Percentiles rank a stretch among this genome's conserved stretches.
Evolutionary conservation across 345 rosid species (phyloP).

Genomic region (Kandelia obovata): DNA sequence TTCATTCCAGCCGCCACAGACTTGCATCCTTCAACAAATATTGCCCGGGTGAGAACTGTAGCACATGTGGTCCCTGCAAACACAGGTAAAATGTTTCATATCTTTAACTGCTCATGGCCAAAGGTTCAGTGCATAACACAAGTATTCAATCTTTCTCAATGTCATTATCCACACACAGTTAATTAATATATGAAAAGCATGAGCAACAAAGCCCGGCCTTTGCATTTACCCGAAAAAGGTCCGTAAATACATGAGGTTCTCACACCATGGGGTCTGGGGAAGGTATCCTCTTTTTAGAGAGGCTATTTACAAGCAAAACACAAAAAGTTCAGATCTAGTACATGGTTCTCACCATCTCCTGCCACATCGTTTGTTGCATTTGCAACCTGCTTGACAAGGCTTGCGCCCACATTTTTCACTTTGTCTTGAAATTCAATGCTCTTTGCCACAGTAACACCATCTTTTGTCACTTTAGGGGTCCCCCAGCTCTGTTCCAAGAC

Average conservation of each 20-base stretch:
- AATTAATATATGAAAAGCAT: too few relatives aligned
- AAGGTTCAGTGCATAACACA: not conserved
- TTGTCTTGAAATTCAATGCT: constrained; percentile 25
- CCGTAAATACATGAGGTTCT: too few relatives aligned
- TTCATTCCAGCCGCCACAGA: constrained; percentile 34
- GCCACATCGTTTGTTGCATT: constrained; percentile 32
- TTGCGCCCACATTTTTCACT: constrained; percentile 27
- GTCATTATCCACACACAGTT: too few relatives aligned
- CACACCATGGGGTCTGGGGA: too few relatives aligned
- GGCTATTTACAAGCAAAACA: not conserved
- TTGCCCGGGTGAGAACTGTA: constrained; percentile 24
- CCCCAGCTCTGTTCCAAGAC: constrained; percentile 29
- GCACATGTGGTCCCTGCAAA: constrained; percentile 32
- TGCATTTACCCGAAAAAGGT: too few relatives aligned
- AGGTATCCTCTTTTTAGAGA: too few relatives aligned
- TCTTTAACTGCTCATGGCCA: not conserved
- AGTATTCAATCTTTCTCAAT: too few relatives aligned
- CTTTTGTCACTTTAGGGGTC: constrained; percentile 30
- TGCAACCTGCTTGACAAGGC: constrained; percentile 33
- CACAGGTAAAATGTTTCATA: not conserved
- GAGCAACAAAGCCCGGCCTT: too few relatives aligned
- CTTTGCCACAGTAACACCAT: constrained; percentile 34
- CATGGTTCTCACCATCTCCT: constrained; percentile 28
- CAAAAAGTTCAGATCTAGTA: not conserved
- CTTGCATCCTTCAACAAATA: constrained; percentile 26